Evolutionary conservation across 345 rosid species (phyloP).

Genomic region (Erucastrum elatum): DNA sequence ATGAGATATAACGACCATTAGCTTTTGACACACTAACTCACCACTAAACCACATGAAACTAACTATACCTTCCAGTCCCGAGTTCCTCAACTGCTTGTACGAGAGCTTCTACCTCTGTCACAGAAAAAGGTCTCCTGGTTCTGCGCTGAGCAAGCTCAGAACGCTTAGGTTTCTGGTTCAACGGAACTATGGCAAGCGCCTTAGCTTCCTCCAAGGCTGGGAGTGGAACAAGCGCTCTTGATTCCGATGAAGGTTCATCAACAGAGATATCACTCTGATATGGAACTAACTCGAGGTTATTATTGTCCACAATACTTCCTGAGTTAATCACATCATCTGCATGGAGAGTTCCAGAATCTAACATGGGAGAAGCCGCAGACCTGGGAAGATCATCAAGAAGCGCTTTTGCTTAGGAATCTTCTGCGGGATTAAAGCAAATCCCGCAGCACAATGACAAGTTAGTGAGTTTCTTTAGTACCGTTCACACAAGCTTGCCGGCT

Average conservation of each 20-base stretch:
- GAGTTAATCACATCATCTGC: slow-evolving; percentile 40
- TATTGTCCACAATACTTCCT: slow-evolving; percentile 43
- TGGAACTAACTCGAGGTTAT: slow-evolving; percentile 48
- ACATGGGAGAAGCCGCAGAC: slow-evolving; percentile 45
- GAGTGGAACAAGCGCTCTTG: slow-evolving; percentile 72
- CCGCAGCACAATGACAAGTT: slow-evolving; percentile 22
- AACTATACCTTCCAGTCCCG: slow-evolving; percentile 79
- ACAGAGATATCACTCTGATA: slow-evolving; percentile 47
- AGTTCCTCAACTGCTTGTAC: slow-evolving; percentile 85
- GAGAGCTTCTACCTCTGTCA: slow-evolving; percentile 83
- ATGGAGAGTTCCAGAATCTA: slow-evolving; percentile 48
- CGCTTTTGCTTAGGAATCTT: slow-evolving; percentile 44
- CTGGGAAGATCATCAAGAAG: slow-evolving; percentile 50
- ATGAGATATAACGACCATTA: slow-evolving; percentile 15
- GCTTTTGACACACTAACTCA: not conserved
- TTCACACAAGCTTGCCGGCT: slow-evolving; percentile 36
- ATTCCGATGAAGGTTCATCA: slow-evolving; percentile 55
- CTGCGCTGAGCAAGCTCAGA: slow-evolving; percentile 76
- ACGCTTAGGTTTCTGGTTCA: slow-evolving; percentile 65
- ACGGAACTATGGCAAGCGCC: slow-evolving; percentile 68
- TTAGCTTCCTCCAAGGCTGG: slow-evolving; percentile 49
- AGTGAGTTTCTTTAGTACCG: slow-evolving; percentile 52
- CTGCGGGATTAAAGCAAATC: slow-evolving; percentile 36
- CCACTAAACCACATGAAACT: not conserved
- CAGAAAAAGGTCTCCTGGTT: slow-evolving; percentile 91